Evolutionary conservation across 345 rosid genomes (phyloP), one percentile per base, ranked within the genome.

Genomic region (Mercurialis annua): DNA sequence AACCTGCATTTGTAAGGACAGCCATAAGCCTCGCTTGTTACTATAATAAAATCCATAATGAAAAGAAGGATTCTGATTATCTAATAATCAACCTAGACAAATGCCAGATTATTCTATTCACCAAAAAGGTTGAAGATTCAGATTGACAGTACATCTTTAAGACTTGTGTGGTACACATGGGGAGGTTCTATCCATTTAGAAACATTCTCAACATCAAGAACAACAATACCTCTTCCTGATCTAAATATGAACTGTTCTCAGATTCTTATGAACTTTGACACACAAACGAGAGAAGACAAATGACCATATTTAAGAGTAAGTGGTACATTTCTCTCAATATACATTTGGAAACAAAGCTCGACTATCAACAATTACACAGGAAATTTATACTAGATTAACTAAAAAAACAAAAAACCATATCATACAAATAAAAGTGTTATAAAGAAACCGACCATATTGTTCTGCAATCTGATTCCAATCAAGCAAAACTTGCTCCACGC

Each of bases 391-490:
- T 29, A 18, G 15, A 23, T 1, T 23, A 47, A 30, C 6, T 27
- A 69, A 27, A 17, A n/a, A 52, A 50, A 29, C 1, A 3, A 20
- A 64, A n/a, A 31, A 23, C 40, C 42, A 56, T 56, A 44, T 36
- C 24, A 48, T 27, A 47, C 30, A 31, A 59, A n/a, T 58, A 58
- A 52, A n/a, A 53, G 63, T 40, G 21, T 4, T 0, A 58, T 9
- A 38, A 69, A 69, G 62, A 44, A 80, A 64, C 80, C 82, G 69
- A 77, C 98, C 98, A 66, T 78, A 69, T 62, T 80, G 87, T 68
- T 90, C 85, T 38, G 98, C 97, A 68, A 87, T 73, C 67, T 84
- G 78, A 70, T 92, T 92, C 98, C 98, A 92, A 70, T 92, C 97
- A 38, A 92, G 96, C 64, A 90, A 78, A 81, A 84, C 74, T 77